Evolutionary conservation across 2,329 filamentous ascomycete genomes (phyloP).

Genomic region (Madurella fahalii): DNA sequence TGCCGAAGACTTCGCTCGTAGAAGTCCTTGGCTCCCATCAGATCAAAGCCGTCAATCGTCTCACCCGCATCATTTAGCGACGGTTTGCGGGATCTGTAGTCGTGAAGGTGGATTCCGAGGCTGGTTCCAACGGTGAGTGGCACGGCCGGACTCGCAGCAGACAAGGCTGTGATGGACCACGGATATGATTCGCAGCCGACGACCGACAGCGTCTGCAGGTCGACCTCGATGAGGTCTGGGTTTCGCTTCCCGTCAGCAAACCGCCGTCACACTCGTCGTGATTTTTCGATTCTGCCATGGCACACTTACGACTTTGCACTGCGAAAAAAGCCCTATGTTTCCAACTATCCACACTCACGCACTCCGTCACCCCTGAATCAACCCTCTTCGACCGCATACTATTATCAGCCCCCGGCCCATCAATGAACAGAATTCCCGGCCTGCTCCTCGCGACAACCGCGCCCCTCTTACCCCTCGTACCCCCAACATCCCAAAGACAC

Average conservation of each 20-base stretch:
- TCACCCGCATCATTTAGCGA: slow-evolving; percentile 34
- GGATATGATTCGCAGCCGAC: slow-evolving; percentile 69
- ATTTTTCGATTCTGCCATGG: not conserved
- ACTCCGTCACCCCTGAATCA: slow-evolving; percentile 72
- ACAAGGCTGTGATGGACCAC: slow-evolving; percentile 79
- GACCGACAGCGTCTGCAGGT: slow-evolving; percentile 68
- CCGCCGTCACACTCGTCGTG: not conserved
- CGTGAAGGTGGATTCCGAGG: slow-evolving; percentile 75
- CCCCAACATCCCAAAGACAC: slow-evolving; percentile 77
- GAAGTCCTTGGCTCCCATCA: slow-evolving; percentile 28
- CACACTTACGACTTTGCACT: slow-evolving; percentile 61
- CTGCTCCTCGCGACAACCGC: slow-evolving; percentile 62
- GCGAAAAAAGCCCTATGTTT: slow-evolving; percentile 72
- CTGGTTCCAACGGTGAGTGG: slow-evolving; percentile 84
- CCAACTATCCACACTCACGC: slow-evolving; percentile 71
- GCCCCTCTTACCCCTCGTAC: slow-evolving; percentile 51
- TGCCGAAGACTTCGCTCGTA: slow-evolving; percentile 29
- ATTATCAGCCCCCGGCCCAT: slow-evolving; percentile 43
- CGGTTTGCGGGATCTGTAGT: slow-evolving; percentile 53
- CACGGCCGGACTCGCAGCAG: slow-evolving; percentile 58
- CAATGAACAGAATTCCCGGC: slow-evolving; percentile 62
- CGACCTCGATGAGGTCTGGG: slow-evolving; percentile 69
- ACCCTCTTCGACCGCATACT: slow-evolving; percentile 57
- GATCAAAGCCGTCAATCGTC: slow-evolving; percentile 33
- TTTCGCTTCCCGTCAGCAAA: slow-evolving; percentile 14